Evolutionary conservation across 768 basidiomycete genomes (phyloP), one percentile per base, ranked within the genome.

Genomic region (Russula vinacea): DNA sequence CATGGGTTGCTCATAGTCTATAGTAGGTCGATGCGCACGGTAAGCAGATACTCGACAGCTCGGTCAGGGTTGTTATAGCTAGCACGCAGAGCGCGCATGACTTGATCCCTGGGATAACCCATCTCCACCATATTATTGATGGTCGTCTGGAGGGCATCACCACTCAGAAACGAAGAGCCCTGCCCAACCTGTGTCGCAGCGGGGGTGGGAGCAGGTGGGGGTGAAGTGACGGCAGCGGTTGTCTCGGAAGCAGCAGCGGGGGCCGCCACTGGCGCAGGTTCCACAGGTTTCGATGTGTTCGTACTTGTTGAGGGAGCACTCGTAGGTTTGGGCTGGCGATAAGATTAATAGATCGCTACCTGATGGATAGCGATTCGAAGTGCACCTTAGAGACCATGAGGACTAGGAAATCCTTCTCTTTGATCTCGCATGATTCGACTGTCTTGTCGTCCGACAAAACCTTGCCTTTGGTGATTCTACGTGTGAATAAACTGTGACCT

Each of bases 321-420:
- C 2, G 80, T 75, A 9, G 84, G 76, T 70, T 86, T 88, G 44
- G 84, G 86, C 87, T 88, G 37, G 11, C 32, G 16, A 44, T 40
- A 26, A 35, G 58, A 58, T n/a, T 22, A 39, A 24, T 44, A 10
- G 7, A 37, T 45, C 50, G 19, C 19, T 44, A 19, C 35, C 16
- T 22, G 39, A 42, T 29, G 11, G 16, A 24, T 26, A 51, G 19
- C 3, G 17, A 19, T 44, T 37, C 26, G n/a, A 19, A 39, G 70
- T 78, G 56, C 67, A 95, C 95, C 86, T 97, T 98, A 56, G 94
- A 85, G 39, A 98, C 92, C 96, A 98, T 99, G 49, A 99, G 85
- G n/a, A 99, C 97, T 65, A 98, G 78, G 78, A 99, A 99, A 75
- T 97, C 96, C 79, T 97, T 98, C 77, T 98, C 96, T 78, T 97